Conservation (phyloP, 768 basidiomycete species). For the Phaffia tasmanica region DNA sequence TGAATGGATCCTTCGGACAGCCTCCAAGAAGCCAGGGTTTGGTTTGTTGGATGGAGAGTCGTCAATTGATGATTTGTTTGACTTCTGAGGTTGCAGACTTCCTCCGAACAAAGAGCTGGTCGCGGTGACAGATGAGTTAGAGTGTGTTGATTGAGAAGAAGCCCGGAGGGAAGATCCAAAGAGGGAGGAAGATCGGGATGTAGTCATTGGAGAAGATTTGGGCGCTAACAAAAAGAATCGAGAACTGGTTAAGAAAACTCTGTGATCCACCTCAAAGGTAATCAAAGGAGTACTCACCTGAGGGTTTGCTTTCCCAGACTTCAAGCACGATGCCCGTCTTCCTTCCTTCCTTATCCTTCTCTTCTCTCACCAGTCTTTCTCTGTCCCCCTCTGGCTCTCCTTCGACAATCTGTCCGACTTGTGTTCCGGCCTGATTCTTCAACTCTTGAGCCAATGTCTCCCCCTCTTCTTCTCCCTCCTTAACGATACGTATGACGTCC, state of each 20-base stretch:
- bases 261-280: too few species aligned
- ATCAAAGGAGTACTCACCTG: too few species aligned
- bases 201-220: neutral
- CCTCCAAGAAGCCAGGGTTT: conserved; percentile 6
- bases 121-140: too few species aligned
- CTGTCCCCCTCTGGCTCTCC: conserved; percentile 28
- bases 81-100: too few species aligned
- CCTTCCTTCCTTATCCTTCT: conserved; percentile 16
- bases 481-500: conserved; percentile 57
- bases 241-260: neutral
- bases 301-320: neutral
- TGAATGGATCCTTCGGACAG: conserved; percentile 12
- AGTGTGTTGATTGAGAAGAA: neutral
- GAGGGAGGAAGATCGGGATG: neutral
- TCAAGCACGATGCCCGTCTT: neutral
- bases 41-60: neutral
- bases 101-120: too few species aligned
- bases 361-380: conserved; percentile 27
- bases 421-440: too few species aligned
- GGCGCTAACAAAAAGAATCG: neutral
- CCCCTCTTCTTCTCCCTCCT: conserved; percentile 41
- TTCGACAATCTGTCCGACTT: conserved; percentile 1
- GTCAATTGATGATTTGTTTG: too few species aligned
- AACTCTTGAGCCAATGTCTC: conserved; percentile 1
- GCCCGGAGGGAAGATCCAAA: conserved; percentile 2